These are phyloP conservation scores for Aspergillus nomiae DNA, from an alignment of 2,329 filamentous ascomycete species.

Conservation along the genomic window DNA sequence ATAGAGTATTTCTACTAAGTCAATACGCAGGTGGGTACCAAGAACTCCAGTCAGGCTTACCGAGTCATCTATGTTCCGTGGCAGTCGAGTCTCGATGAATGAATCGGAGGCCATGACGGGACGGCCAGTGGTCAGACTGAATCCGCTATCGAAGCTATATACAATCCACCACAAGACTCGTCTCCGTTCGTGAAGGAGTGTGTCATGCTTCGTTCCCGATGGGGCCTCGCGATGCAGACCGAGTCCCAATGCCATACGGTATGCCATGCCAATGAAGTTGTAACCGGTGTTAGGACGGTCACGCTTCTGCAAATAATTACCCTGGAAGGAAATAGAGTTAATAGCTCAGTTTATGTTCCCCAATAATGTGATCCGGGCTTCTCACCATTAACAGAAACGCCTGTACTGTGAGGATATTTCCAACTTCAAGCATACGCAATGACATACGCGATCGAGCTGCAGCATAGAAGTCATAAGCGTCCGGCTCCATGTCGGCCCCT, in stretches of 20 bases:
- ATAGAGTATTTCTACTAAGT: constrained; percentile 5
- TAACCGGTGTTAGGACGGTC: constrained; percentile 56
- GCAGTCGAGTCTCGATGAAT: constrained; percentile 26
- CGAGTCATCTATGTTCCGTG: constrained; percentile 23
- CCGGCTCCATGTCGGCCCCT: constrained; percentile 13
- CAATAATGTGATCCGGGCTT: too few species aligned
- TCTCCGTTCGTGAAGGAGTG: constrained; percentile 18
- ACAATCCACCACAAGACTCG: constrained; percentile 29
- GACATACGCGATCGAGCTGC: constrained; percentile 26
- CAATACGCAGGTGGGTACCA: not conserved
- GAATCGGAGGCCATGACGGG: constrained; percentile 39
- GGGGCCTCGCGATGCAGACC: constrained; percentile 50
- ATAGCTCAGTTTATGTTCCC: too few species aligned
- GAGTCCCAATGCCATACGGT: constrained; percentile 53
- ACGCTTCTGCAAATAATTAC: constrained; percentile 55
- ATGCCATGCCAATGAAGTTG: constrained; percentile 54
- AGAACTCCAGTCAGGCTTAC: constrained; percentile 11
- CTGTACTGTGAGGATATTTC: constrained; percentile 33
- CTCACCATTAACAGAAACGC: constrained; percentile 36
- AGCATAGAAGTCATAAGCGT: constrained; percentile 13
- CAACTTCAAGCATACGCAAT: constrained; percentile 32
- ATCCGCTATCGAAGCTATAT: constrained; percentile 34
- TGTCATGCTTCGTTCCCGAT: constrained; percentile 5
- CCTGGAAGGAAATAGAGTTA: too few species aligned
- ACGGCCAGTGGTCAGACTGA: constrained; percentile 32